A percentile compares a stretch with the other conserved stretches of the same genome.
These are phyloP conservation scores for Pholiota molesta DNA, from an alignment of 768 basidiomycete species.

Conservation along the genomic window DNA sequence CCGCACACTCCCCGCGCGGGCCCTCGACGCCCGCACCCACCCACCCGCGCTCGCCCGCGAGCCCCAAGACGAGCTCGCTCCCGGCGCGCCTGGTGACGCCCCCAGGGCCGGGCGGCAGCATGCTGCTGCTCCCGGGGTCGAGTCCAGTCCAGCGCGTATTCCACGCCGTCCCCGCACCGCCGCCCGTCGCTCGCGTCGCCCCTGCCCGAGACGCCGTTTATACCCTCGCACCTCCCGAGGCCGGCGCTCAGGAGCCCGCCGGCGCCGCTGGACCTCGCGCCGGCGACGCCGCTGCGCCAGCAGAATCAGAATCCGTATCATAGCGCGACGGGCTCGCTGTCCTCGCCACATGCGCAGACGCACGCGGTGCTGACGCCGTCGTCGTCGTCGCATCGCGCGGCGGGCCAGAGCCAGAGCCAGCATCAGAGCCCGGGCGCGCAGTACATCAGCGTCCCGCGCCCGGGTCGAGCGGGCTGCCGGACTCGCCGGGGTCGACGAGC, in stretches of 20 bases:
- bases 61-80: neutral
- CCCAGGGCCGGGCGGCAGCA: neutral
- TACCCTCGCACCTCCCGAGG: conserved; percentile 12
- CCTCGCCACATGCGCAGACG: no score
- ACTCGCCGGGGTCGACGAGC: conserved; percentile 15
- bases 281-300: neutral
- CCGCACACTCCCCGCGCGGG: neutral
- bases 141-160: neutral
- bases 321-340: neutral
- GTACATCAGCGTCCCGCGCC: conserved; percentile 6
- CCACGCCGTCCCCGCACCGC: neutral
- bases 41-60: neutral
- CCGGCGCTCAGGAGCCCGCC: conserved; percentile 7
- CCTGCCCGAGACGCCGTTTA: conserved; percentile 18
- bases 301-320: neutral
- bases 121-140: neutral
- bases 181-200: conserved; percentile 24
- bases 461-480: conserved; percentile 5
- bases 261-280: conserved; percentile 8
- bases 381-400: no score
- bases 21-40: neutral
- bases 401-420: neutral
- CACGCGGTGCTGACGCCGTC: neutral
- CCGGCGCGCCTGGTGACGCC: neutral
- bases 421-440: neutral